Base-by-base conservation (phyloP, 139 green algal species). In the Tetradesmus obliquus region DNA sequence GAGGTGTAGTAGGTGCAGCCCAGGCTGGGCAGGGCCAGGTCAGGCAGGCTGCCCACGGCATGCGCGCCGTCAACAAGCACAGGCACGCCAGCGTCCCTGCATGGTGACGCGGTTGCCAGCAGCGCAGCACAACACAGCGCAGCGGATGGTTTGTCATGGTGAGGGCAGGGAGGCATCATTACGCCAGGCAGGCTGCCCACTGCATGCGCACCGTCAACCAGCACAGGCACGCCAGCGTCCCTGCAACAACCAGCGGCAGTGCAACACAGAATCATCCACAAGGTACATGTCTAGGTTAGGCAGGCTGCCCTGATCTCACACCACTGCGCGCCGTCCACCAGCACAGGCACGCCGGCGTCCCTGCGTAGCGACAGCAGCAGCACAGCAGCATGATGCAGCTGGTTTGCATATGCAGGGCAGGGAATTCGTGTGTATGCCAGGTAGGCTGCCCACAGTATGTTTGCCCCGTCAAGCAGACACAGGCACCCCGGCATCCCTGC, bases 61-160 rank as follows among this genome's bases (percentile, higher is more conserved):
- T 97, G 95, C 58, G 95, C 95, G 3, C 95, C 95, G 84, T 97
- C 95, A 84, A 97, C 93, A 54, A 97, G 71, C 45, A 94, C 92
- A 80, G 57, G 81, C 0, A 92, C 92, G n/a, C 91, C 93, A 22
- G 90, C 88, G 74, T 55, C 80, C 58, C 88, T 92, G 81, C 24
- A 86, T 9, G 8, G 57, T 9, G 8, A 45, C 32, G 32, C 32
- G 32, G 32, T 45, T 45, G 32, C 32, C 32, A 45, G 32, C 32
- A 45, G 32, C 32, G 32, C 32, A 45, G 32, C 32, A 45, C 32
- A 45, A 45, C 32, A 45, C 32, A 45, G 32, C 32, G 32, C 32
- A 45, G 32, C 0, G 32, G 32, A 45, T 45, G 32, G 32, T 45
- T 45, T 45, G 32, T 45, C 32, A 45, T 45, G 32, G 32, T 45